Base-by-base conservation (phyloP, 345 rosid genomes). In the Boechera stricta region DNA sequence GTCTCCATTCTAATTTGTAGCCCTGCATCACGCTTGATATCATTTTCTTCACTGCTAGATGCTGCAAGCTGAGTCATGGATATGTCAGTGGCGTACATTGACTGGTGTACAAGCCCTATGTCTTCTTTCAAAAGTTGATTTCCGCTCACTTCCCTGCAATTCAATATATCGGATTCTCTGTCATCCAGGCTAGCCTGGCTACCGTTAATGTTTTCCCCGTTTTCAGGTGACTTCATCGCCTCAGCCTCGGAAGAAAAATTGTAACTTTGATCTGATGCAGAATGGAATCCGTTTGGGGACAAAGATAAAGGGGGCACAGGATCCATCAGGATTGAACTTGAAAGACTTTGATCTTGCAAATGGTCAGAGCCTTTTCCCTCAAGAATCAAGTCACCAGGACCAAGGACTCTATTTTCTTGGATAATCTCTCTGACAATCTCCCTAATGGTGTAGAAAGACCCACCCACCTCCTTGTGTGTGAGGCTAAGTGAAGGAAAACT, bases 351-450 rank as follows among this genome's bases (percentile, higher is more conserved):
- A 72, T 84, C 85, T 74, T 72, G 66, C 68, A 82, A 81, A 73
- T 64, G 74, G 80, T 81, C 81, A 61, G 61, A 32, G 55, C 55
- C 73, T 42, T 84, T 84, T 39, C 84, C 86, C 28, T 74, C 81
- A 18, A 75, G 74, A 77, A 33, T 33, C 10, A 76, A 77, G 82
- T 87, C 89, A 49, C 85, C 93, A 82, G 98, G 88, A 70, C 99
- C 97, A 68, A 95, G 85, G 49, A 92, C 97, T 76, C 94, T 88
- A 82, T 95, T 95, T 82, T 90, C 99, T 85, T 95, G 99, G 73
- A 95, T 95, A 11, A 95, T 82, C 85, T 95, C 99, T 18, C 99
- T 89, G 47, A 95, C 91, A 83, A 95, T 92, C 87, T 95, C 99
- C 57, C 99, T 81, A 11, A 95, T 82, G 0, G 90, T 95, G 80